These are phyloP conservation scores for Calonectria montana DNA, from an alignment of 2,329 filamentous ascomycete genomes.

Conservation along the genomic window DNA sequence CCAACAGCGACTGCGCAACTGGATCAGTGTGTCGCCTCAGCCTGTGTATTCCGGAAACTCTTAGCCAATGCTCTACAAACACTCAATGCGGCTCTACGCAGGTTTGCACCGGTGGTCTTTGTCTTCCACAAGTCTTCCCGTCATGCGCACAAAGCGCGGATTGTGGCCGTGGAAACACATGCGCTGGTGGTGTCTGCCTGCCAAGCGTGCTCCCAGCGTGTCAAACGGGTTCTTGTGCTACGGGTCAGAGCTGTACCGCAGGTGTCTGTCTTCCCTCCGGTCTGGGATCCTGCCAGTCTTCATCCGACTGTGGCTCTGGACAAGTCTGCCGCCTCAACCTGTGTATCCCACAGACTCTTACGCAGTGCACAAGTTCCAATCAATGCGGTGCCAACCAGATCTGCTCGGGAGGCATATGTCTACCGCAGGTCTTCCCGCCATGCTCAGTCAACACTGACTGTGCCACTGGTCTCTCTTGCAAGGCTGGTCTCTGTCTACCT, in stretches of 20 bases:
- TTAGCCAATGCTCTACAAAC: neutral
- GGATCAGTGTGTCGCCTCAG: slow-evolving; percentile 19
- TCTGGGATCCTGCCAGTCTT: neutral
- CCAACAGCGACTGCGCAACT: neutral
- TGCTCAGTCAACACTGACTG: slow-evolving; percentile 6
- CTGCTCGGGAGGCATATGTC: neutral
- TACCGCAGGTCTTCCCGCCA: slow-evolving; percentile 3
- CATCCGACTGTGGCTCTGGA: slow-evolving; percentile 17
- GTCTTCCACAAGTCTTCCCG: slow-evolving; percentile 14
- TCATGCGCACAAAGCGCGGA: neutral
- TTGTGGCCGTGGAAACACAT: slow-evolving; percentile 9
- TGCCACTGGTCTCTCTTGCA: slow-evolving; percentile 1
- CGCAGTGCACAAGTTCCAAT: slow-evolving; percentile 2
- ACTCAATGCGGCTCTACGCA: slow-evolving; percentile 1
- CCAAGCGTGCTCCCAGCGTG: neutral
- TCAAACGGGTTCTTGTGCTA: neutral
- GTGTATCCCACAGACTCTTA: slow-evolving; percentile 7
- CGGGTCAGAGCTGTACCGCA: neutral
- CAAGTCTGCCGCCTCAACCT: slow-evolving; percentile 18
- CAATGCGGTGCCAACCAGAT: slow-evolving; percentile 14
- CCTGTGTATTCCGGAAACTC: slow-evolving; percentile 11
- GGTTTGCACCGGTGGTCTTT: slow-evolving; percentile 12
- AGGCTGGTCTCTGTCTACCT: neutral
- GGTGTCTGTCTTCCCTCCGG: slow-evolving; percentile 5
- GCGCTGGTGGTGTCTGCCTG: slow-evolving; percentile 2